These are phyloP conservation scores for Neophaeococcomyces aloes DNA, from an alignment of 2,329 filamentous ascomycete species.

Conservation along the genomic window DNA sequence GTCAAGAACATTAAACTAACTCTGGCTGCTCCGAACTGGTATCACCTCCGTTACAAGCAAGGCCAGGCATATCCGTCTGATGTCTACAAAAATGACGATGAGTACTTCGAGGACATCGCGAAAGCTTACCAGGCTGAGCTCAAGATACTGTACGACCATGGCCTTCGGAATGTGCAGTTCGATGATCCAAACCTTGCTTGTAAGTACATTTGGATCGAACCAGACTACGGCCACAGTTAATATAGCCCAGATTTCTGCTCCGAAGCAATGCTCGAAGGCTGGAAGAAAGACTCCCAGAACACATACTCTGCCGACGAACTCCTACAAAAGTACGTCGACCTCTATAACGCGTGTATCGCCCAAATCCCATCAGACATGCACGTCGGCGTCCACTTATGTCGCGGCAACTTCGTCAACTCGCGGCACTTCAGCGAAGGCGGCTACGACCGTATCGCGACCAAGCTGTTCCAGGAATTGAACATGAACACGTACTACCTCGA, in stretches of 20 bases:
- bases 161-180: constrained; percentile 49
- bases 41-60: constrained; percentile 46
- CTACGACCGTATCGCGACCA: constrained; percentile 53
- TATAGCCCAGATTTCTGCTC: constrained; percentile 51
- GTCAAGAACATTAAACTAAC: constrained; percentile 53
- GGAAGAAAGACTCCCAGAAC: constrained; percentile 54
- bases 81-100: constrained; percentile 41
- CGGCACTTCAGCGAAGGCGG: constrained; percentile 52
- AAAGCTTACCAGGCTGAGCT: constrained; percentile 43
- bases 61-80: constrained; percentile 40
- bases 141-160: constrained; percentile 45
- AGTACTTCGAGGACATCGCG: constrained; percentile 50
- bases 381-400: constrained; percentile 61
- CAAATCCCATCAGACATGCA: constrained; percentile 57
- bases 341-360: constrained; percentile 59
- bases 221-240: not conserved
- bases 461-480: constrained; percentile 48
- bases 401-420: constrained; percentile 49
- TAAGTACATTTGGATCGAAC: constrained; percentile 28
- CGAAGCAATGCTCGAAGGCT: constrained; percentile 54
- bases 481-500: constrained; percentile 55
- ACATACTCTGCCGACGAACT: constrained; percentile 55
- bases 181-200: constrained; percentile 52
- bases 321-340: constrained; percentile 57
- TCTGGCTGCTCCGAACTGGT: constrained; percentile 50